Base-by-base conservation (phyloP, 2,329 filamentous ascomycete species). In the Fusarium irregulare region DNA sequence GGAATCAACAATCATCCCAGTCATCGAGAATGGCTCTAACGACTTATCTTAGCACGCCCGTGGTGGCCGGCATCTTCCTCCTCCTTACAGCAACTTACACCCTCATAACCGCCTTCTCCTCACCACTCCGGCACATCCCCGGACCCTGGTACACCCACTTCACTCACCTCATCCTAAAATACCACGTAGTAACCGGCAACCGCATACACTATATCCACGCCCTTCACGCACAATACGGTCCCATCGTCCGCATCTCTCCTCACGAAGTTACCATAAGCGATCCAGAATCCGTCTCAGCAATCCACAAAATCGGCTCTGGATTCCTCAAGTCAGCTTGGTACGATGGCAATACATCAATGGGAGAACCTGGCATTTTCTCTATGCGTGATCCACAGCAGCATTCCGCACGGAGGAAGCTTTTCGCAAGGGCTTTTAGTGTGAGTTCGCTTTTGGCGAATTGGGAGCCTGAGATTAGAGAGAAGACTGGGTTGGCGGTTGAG, bases 321-420 rank as follows among this genome's bases (percentile, higher is more conserved):
- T 72, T 68, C n/a, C 6, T 57, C 10, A 72, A 72, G n/a, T 60
- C 56, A 0, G 4, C 45, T 4, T 71, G 64, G 51, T 72, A 72
- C n/a, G 60, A 72, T 48, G 50, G 7, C 0, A 8, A 34, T 2
- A 37, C 41, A 1, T 7, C 28, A 13, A 28, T 28, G 27, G 27
- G 46, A 2, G 50, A 49, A 3, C 13, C 37, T 1, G 66, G 66
- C 0, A 64, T 72, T 6, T 72, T 72, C n/a, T 18, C 34, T 0
- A 71, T 72, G 66, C 42, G 59, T 8, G 58, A 72, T 53, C 49
- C 66, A 0, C 49, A 65, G 6, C 18, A n/a, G 2, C 70, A 72
- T 7, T 55, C 69, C 3, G 56, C 56, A 0, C 50, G 70, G 6
- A 46, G 69, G 18, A 48, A 50, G 0, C 37, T 72, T 0, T 70